A percentile compares a stretch with the other conserved stretches of the same genome.
Conservation (phyloP, 2,329 filamentous ascomycete genomes). For the Curvularia spicifera region DNA sequence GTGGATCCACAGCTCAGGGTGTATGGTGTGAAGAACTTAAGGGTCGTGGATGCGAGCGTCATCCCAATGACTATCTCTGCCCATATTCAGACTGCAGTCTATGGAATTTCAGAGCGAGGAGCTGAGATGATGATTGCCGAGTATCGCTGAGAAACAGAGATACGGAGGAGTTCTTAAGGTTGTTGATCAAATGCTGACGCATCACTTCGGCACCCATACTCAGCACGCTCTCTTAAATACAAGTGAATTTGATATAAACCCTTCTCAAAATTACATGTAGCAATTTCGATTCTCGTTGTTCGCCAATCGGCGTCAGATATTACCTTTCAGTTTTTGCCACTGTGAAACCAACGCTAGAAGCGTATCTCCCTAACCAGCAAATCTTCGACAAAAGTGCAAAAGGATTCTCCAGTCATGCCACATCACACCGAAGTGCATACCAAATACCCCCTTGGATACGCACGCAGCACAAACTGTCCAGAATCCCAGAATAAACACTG, state of each 20-base stretch:
- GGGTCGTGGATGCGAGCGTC: slow-evolving; percentile 25
- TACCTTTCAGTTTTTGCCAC: background rate
- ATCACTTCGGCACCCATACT: background rate
- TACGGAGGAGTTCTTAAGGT: too few species aligned
- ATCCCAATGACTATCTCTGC: slow-evolving; percentile 29
- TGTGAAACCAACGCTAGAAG: background rate
- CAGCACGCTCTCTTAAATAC: background rate
- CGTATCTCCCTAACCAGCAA: background rate
- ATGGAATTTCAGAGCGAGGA: slow-evolving; percentile 37
- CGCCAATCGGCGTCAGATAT: background rate
- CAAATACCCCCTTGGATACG: background rate
- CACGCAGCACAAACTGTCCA: background rate
- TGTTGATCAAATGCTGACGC: too few species aligned
- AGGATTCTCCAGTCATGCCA: background rate
- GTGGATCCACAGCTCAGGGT: slow-evolving; percentile 27
- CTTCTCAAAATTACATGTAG: background rate
- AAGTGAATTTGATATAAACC: background rate
- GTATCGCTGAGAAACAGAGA: slow-evolving; percentile 6
- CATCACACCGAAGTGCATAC: background rate
- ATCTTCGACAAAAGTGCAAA: background rate
- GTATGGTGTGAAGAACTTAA: slow-evolving; percentile 26
- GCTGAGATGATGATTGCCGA: slow-evolving; percentile 25
- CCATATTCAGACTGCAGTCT: slow-evolving; percentile 34
- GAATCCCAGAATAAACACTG: background rate
- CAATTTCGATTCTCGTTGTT: background rate